Evolutionary conservation across 1,284 basidiomycete species (phyloP), one percentile per base, ranked within the genome.

Genomic region (Moesziomyces sp.): DNA sequence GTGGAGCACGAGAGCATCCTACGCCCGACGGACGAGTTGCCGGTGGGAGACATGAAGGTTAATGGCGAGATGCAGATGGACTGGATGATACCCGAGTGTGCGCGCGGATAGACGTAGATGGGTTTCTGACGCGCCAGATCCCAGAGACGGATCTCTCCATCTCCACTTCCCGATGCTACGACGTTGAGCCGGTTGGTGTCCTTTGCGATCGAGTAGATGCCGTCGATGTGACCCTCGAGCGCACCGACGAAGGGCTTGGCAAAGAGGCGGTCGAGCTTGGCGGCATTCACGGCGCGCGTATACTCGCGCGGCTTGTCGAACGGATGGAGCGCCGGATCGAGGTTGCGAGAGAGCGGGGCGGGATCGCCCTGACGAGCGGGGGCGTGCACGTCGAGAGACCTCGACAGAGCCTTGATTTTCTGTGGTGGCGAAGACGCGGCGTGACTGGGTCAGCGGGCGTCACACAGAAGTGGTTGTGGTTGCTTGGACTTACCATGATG

Each of bases 261-360:
- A 83, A 98, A 98, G 86, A 99, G 93, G 54, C 93, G 88, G 63
- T 98, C 95, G 87, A 99, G 91, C 86, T 99, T 99, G 23, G 92
- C 92, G 0, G 96, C 96, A 66, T 94, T 97, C 50, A 99, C 85
- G 2, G 97, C 97, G 62, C 97, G 90, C 21, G 91, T 94, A 53
- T 97, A 93, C 86, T 99, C 96, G 66, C 97, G 87, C 14, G 94
- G 92, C 47, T 92, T 91, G 4, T 93, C 88, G 84, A 99, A 98
- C 0, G 96, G 97, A 83, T 99, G 96, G 85, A 94, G 89, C 21
- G 93, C 87, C 0, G 96, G 94, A 81, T 98, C 91, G 45, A 99
- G 89, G 85, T 99, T 99, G 57, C 95, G 89, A 14, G 92, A 93
- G 1, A 90, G 89, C 0, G 95, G 96, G 0, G 91, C 92, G 6